Base-by-base conservation (phyloP, 768 basidiomycete genomes). In the Chalciporus sphaerocephalus region DNA sequence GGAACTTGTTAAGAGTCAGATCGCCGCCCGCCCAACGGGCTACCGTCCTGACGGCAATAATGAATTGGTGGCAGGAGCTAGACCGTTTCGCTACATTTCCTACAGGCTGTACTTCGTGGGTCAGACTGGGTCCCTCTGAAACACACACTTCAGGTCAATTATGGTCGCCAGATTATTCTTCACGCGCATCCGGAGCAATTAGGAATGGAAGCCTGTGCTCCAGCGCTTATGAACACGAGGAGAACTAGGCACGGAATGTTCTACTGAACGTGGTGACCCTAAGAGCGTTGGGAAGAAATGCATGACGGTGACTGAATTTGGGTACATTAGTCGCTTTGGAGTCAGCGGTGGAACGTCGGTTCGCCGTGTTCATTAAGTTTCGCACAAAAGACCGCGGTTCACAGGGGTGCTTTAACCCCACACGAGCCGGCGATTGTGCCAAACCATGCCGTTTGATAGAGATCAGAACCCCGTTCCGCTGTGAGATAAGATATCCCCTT, bases 1-100 rank as follows among this genome's bases (percentile, higher is more conserved):
- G 72, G 70, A 36, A 56, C 55, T 12, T 45, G 45, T 33, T 46
- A 30, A n/a, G n/a, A n/a, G 40, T 30, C 38, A 35, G 21, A 38
- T 27, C 40, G 40, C 21, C 12, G 17, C 39, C n/a, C 21, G 32
- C 17, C 37, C 9, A 38, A 43, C 48, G 44, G 40, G 44, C 50
- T 23, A 33, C n/a, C 15, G 20, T 18, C 18, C 17, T 22, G 36
- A 28, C 27, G 18, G 40, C 20, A 16, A 43, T 18, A 18, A 22
- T 40, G 36, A 36, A 2, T 6, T 38, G 34, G 21, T 20, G 12
- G 28, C 48, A 27, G 39, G 24, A 34, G 17, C 27, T 38, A 38
- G 35, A 33, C 16, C 21, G 28, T n/a, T 34, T 35, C 35, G 20
- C 24, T 16, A 20, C 25, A 33, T 38, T 15, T 22, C 39, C 15